Conservation (phyloP, 495 filamentous ascomycete species). For the Cercophora scortea region DNA sequence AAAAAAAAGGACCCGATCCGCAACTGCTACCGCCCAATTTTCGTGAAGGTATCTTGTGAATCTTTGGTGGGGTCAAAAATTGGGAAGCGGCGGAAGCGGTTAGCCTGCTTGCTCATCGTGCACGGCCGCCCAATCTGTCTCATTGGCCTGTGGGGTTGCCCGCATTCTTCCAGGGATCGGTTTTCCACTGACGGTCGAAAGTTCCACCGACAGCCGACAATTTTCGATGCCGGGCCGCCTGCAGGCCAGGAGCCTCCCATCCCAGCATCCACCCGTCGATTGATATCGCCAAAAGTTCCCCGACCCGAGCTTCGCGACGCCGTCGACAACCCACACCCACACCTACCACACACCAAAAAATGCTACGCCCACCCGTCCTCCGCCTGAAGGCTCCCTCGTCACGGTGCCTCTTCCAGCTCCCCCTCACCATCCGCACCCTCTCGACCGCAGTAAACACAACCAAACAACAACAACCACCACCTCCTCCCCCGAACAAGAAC, state of each 20-base stretch:
- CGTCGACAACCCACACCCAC: background rate
- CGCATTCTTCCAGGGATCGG: too few relatives aligned
- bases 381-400: background rate
- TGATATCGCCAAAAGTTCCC: background rate
- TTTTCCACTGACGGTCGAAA: slow-evolving; percentile 5
- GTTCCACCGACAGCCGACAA: slow-evolving; percentile 11
- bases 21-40: slow-evolving; percentile 20
- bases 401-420: background rate
- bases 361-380: background rate
- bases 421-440: background rate
- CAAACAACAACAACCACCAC: background rate
- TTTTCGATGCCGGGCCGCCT: slow-evolving; percentile 3
- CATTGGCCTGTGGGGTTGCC: too few relatives aligned
- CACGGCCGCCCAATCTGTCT: too few relatives aligned
- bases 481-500: background rate
- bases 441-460: background rate
- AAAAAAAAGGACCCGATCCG: background rate
- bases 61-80: slow-evolving; percentile 32
- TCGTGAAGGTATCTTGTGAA: slow-evolving; percentile 17
- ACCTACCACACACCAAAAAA: background rate
- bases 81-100: slow-evolving; percentile 5
- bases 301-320: background rate
- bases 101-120: too few relatives aligned
- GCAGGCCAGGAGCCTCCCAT: background rate
- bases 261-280: background rate